A percentile compares a stretch with the other conserved stretches of the same genome.
These are phyloP conservation scores for Vigna radiata DNA, from an alignment of 306 rosid genomes.

Conservation along the genomic window DNA sequence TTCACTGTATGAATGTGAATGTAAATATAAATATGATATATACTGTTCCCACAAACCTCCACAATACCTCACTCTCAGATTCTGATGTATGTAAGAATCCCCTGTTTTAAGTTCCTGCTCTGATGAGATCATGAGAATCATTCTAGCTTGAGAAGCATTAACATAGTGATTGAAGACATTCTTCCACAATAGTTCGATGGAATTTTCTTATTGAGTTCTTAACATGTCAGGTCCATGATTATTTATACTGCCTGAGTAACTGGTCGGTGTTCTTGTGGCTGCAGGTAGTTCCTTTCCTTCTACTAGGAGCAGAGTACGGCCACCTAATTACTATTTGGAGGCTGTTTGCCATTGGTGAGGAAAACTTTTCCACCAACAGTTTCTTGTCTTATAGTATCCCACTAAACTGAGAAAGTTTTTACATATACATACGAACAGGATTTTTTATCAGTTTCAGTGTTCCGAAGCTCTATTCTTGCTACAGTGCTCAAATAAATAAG, in stretches of 20 bases:
- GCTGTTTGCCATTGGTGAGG: conserved; percentile 75
- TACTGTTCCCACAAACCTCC: no score
- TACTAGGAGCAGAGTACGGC: conserved; percentile 86
- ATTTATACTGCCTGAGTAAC: background rate
- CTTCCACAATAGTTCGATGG: background rate
- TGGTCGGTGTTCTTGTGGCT: conserved; percentile 30
- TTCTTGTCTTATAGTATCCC: background rate
- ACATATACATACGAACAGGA: conserved; percentile 50
- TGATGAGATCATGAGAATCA: background rate
- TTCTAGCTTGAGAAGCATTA: background rate
- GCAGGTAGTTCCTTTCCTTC: conserved; percentile 82
- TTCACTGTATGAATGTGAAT: no score
- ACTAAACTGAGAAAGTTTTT: conserved; percentile 1
- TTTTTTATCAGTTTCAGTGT: conserved; percentile 74
- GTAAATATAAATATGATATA: no score
- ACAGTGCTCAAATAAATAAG: conserved; percentile 63
- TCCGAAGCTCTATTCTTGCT: conserved; percentile 81
- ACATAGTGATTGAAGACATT: background rate
- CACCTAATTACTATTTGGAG: conserved; percentile 82
- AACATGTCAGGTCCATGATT: conserved; percentile 13
- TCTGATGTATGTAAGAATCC: background rate
- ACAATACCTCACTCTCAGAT: background rate
- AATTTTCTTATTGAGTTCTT: background rate
- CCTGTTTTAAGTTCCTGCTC: background rate
- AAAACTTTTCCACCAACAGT: background rate